These are phyloP conservation scores for Cyathus striatus DNA, from an alignment of 768 basidiomycete species.

Conservation along the genomic window DNA sequence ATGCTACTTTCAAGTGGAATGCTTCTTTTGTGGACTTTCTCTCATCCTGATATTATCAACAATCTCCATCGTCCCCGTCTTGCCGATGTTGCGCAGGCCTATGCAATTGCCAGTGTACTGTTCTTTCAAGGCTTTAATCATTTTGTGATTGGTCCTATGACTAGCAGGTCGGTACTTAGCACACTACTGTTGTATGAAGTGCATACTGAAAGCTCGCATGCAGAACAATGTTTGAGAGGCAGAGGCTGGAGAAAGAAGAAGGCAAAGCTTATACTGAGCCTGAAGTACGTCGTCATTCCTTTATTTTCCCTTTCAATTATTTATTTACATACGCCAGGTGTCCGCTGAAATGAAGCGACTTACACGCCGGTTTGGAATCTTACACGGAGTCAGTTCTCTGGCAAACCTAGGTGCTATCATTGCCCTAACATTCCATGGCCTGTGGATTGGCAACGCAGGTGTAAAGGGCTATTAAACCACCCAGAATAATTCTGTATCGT, in stretches of 20 bases:
- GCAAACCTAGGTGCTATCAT: slow-evolving; percentile 60
- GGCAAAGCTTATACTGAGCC: slow-evolving; percentile 61
- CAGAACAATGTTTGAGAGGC: slow-evolving; percentile 74
- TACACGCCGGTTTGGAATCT: slow-evolving; percentile 57
- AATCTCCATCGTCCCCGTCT: slow-evolving; percentile 41
- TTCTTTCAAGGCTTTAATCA: slow-evolving; percentile 55
- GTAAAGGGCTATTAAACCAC: slow-evolving; percentile 36
- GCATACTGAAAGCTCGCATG: background rate
- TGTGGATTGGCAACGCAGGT: slow-evolving; percentile 62
- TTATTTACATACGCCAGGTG: slow-evolving; percentile 33
- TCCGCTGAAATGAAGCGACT: slow-evolving; percentile 66
- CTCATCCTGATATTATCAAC: slow-evolving; percentile 49
- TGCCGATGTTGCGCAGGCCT: slow-evolving; percentile 64
- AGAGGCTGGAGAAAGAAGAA: slow-evolving; percentile 70
- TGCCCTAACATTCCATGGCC: slow-evolving; percentile 60
- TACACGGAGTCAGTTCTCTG: slow-evolving; percentile 68
- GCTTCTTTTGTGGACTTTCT: slow-evolving; percentile 51
- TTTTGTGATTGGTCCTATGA: slow-evolving; percentile 66
- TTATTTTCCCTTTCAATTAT: slow-evolving; percentile 1
- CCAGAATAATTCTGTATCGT: background rate
- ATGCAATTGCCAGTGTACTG: slow-evolving; percentile 43
- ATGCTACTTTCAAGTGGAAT: slow-evolving; percentile 50
- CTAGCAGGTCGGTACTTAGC: slow-evolving; percentile 49
- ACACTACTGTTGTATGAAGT: slow-evolving; percentile 3
- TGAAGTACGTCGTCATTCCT: slow-evolving; percentile 38